A percentile compares a stretch with the other conserved stretches of the same genome.
phyloP scores from a whole-genome alignment of 768 basidiomycete genomes.

The Mycena floridula region DNA sequence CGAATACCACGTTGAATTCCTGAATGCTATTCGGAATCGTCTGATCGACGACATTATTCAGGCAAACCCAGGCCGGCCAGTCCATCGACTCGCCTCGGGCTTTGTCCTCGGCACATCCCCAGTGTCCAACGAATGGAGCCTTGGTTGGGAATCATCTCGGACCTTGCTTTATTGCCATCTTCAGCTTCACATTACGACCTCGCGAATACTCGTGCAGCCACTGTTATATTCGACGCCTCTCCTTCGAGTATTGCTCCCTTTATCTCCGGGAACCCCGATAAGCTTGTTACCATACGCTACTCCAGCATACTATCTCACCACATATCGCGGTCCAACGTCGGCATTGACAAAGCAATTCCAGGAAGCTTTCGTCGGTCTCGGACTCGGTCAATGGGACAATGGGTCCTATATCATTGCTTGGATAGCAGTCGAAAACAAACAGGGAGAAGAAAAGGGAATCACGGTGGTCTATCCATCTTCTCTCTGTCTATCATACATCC shows the following conservation, averaged over 20 bases:
- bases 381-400: constrained; percentile 47
- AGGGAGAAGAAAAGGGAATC: constrained; percentile 76
- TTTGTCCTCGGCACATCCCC: constrained; percentile 49
- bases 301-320: constrained; percentile 68
- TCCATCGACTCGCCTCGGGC: constrained; percentile 51
- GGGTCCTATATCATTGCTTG: constrained; percentile 57
- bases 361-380: constrained; percentile 56
- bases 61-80: constrained; percentile 21
- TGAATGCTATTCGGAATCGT: constrained; percentile 54
- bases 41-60: constrained; percentile 49
- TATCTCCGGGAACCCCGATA: constrained; percentile 60
- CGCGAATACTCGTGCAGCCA: constrained; percentile 57
- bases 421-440: constrained; percentile 70
- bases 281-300: constrained; percentile 63
- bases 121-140: constrained; percentile 51
- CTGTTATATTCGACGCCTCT: constrained; percentile 52
- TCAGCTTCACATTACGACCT: constrained; percentile 40
- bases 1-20: no score
- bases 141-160: constrained; percentile 60
- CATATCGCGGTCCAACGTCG: constrained; percentile 63
- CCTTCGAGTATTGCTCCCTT: constrained; percentile 44
- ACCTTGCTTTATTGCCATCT: constrained; percentile 58
- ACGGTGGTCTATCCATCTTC: constrained; percentile 65
- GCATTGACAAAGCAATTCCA: constrained; percentile 58
- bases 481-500: constrained; percentile 48